Evolutionary conservation across 768 basidiomycete species (phyloP).

Genomic region (Termitomyces sp.): DNA sequence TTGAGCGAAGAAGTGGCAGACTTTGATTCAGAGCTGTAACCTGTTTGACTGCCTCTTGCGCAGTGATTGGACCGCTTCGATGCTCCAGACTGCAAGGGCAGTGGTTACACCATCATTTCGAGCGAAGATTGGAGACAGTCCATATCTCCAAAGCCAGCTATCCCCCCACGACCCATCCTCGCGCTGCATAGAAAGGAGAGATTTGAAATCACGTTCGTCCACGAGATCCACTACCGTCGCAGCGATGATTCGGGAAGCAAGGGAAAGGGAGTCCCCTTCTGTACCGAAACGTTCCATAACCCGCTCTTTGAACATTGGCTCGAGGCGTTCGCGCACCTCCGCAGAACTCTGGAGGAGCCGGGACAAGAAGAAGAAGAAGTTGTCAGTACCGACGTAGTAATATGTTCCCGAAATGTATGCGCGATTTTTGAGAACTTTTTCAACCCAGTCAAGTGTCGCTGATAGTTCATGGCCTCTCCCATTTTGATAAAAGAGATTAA

Average conservation of each 20-base stretch:
- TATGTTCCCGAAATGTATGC: neutral
- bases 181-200: neutral
- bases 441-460: neutral
- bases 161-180: neutral
- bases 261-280: neutral
- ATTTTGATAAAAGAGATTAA: neutral
- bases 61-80: neutral
- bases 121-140: neutral
- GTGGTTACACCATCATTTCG: neutral
- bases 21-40: no score
- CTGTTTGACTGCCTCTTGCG: no score
- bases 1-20: neutral
- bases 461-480: neutral
- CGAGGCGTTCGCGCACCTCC: neutral
- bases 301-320: neutral
- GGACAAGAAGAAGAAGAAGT: neutral
- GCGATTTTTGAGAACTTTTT: neutral
- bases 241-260: neutral
- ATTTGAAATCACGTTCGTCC: neutral
- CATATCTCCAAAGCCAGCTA: neutral
- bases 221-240: neutral
- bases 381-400: neutral
- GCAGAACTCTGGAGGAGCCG: neutral
- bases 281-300: neutral
- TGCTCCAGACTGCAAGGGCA: neutral